These are phyloP conservation scores for Fusarium nisikadoi DNA, from an alignment of 2,329 filamentous ascomycete species.

Conservation along the genomic window DNA sequence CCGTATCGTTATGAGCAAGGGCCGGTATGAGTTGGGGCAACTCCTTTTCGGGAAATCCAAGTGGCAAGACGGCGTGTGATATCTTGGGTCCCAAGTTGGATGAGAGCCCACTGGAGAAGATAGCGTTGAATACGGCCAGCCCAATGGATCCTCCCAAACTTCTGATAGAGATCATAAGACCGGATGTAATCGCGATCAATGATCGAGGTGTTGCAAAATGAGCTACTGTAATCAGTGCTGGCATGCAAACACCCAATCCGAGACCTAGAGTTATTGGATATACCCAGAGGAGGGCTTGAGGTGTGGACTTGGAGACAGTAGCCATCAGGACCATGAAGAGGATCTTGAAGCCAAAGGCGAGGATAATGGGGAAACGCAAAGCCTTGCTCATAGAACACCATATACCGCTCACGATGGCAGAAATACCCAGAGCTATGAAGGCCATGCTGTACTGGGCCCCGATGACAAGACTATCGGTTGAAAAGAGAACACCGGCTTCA, in stretches of 20 bases:
- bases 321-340: background rate
- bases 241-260: background rate
- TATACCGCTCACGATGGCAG: background rate
- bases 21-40: background rate
- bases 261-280: background rate
- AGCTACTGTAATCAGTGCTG: background rate
- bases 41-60: background rate
- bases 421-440: background rate
- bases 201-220: background rate
- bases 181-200: background rate
- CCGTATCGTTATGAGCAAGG: background rate
- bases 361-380: background rate
- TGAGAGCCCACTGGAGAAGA: background rate
- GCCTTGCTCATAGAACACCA: background rate
- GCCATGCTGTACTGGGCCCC: background rate
- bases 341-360: background rate
- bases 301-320: background rate
- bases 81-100: background rate
- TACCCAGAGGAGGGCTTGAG: background rate
- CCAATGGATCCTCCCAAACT: background rate
- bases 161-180: background rate
- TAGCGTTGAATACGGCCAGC: background rate
- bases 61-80: background rate
- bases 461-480: background rate
- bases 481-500: background rate